Percentiles rank a stretch among this genome's conserved stretches.
Conservation (phyloP, 352 stramenopile species). For the Pythium sukuiense region DNA sequence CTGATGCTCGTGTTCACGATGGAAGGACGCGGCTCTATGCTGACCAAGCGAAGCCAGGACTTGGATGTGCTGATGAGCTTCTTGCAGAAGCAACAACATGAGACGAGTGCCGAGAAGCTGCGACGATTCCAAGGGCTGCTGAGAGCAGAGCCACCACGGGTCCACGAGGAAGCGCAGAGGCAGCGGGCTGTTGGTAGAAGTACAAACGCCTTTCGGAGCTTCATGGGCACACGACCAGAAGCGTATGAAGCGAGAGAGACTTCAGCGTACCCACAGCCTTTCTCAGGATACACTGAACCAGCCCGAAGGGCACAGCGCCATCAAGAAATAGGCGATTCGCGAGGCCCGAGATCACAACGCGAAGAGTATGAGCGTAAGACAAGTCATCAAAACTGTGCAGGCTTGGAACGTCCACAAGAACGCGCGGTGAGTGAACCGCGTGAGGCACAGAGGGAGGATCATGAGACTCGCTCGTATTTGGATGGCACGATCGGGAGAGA, state of each 20-base stretch:
- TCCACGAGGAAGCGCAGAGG: background rate
- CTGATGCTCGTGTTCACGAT: conserved; percentile 80
- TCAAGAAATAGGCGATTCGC: background rate
- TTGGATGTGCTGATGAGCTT: conserved; percentile 52
- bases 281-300: background rate
- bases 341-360: background rate
- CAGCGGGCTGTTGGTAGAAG: background rate
- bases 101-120: conserved; percentile 41
- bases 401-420: background rate
- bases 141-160: conserved; percentile 24
- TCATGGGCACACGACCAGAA: background rate
- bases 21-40: conserved; percentile 61
- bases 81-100: conserved; percentile 42
- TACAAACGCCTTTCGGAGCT: background rate
- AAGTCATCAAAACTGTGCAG: background rate
- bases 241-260: background rate
- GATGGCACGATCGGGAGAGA: background rate
- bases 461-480: background rate
- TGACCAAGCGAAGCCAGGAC: conserved; percentile 59
- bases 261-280: background rate
- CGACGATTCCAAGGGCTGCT: conserved; percentile 44
- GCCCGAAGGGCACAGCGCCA: background rate
- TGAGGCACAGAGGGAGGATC: background rate
- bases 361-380: too few relatives aligned
- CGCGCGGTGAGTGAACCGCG: background rate